These are phyloP conservation scores for Hypocrella siamensis DNA, from an alignment of 2,329 filamentous ascomycete genomes.

Conservation along the genomic window DNA sequence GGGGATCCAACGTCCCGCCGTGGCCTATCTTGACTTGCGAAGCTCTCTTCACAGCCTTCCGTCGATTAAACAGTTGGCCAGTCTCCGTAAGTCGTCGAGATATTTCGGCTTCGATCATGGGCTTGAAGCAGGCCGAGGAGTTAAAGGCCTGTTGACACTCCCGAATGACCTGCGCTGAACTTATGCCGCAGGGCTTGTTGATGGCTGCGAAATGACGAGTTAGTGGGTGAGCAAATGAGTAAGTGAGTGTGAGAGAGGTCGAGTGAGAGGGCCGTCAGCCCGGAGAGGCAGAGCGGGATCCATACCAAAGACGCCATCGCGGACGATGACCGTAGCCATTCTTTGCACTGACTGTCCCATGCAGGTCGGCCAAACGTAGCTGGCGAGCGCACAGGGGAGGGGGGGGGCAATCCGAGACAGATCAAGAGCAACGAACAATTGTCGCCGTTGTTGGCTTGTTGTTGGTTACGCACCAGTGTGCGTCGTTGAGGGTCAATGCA, in stretches of 20 bases:
- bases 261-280: background rate
- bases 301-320: slow-evolving; percentile 44
- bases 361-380: slow-evolving; percentile 7
- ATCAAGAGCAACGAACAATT: slow-evolving; percentile 1
- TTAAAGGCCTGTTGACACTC: slow-evolving; percentile 77
- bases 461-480: too few relatives aligned
- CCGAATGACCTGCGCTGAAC: slow-evolving; percentile 81
- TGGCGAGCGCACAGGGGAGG: background rate
- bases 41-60: slow-evolving; percentile 38
- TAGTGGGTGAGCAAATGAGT: too few relatives aligned
- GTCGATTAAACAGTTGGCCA: slow-evolving; percentile 42
- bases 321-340: slow-evolving; percentile 37
- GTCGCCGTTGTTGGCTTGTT: background rate
- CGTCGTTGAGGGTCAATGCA: too few relatives aligned
- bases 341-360: slow-evolving; percentile 22
- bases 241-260: too few relatives aligned
- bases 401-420: background rate
- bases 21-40: slow-evolving; percentile 85
- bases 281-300: slow-evolving; percentile 2
- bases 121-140: slow-evolving; percentile 61
- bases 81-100: slow-evolving; percentile 38
- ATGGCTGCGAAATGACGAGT: slow-evolving; percentile 43
- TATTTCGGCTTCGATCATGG: slow-evolving; percentile 54
- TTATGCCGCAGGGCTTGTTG: slow-evolving; percentile 78
- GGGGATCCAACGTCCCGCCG: slow-evolving; percentile 85